Base-by-base conservation (phyloP, 257 asterid species). In the Salvia miltiorrhiza region DNA sequence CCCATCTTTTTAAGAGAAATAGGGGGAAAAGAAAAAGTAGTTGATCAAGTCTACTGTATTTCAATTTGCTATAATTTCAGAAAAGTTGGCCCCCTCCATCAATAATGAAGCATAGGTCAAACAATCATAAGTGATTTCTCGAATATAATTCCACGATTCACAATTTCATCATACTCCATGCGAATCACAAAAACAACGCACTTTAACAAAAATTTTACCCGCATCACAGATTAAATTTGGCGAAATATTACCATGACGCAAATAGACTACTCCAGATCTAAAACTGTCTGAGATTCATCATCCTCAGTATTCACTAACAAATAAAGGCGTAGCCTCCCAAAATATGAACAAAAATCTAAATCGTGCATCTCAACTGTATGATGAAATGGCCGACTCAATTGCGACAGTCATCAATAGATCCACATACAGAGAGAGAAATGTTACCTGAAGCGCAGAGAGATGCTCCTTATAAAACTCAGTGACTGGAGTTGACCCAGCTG, bases 361-460 rank as follows among this genome's bases (percentile, higher is more conserved):
- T 8, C 70, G 55, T 13, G 47, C 72, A 40, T 33, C 33, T 35
- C 50, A 56, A 70, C 17, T 40, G 67, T 62, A 4, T 41, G 68
- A 41, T 23, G 54, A 63, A 21, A 62, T 11, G 16, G 0, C 49
- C 32, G 49, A 37, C 16, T 60, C 65, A 35, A 11, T 52, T 52
- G 7, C 16, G 37, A 4, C n/a, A 52, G 23, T 44, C 50, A 14
- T 13, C 50, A 48, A 17, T 7, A 48, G 12, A 48, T n/a, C 9
- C 2, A 13, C 9, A 17, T 3, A 39, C 20, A 14, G 13, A 39
- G 62, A 35, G 7, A 21, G 8, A 17, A 32, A 35, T 12, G 44
- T 10, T 70, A 93, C 99, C 99, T 93, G 90, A 78, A 90, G 86
- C 2, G 96, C 70, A 78, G 89, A 69, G 40, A 93, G 97, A 55